Conservation (phyloP, 2,329 filamentous ascomycete species). For the Ophiostoma australiae region DNA sequence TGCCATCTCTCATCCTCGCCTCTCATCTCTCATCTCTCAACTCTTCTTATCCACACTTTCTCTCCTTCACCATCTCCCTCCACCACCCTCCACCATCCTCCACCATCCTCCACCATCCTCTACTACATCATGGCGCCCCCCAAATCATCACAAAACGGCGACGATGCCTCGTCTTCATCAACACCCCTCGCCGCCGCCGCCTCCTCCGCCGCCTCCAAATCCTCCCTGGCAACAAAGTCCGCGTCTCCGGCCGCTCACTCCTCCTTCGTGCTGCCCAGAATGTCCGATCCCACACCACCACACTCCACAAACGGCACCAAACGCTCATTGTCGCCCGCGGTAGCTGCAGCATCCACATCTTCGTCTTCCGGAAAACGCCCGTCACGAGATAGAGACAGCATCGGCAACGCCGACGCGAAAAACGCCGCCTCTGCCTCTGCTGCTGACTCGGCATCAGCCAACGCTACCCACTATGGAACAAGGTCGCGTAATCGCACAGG, state of each 20-base stretch:
- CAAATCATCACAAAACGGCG: conserved; percentile 22
- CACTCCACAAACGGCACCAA: conserved; percentile 13
- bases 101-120: neutral
- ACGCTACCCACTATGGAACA: conserved; percentile 76
- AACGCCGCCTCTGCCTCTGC: conserved; percentile 2
- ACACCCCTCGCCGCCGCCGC: neutral
- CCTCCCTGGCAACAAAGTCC: conserved; percentile 19
- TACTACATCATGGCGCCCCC: conserved; percentile 24
- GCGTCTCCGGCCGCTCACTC: conserved; percentile 20
- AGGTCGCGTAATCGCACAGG: conserved; percentile 84
- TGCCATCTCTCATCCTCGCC: neutral
- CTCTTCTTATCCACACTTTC: neutral
- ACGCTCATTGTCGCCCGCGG: conserved; percentile 19
- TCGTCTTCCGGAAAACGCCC: conserved; percentile 42
- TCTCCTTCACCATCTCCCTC: neutral
- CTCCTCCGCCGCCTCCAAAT: conserved; percentile 18
- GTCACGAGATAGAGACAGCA: conserved; percentile 46
- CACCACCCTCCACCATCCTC: neutral
- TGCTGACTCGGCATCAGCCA: conserved; percentile 32
- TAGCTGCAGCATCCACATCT: conserved; percentile 31
- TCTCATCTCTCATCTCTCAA: neutral
- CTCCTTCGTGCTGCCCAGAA: conserved; percentile 33
- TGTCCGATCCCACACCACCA: conserved; percentile 31
- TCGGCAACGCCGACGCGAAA: conserved; percentile 6
- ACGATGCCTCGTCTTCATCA: conserved; percentile 16